These are phyloP conservation scores for Amborella trichopoda DNA, from an alignment of 164 flowering plant genomes.

Conservation along the genomic window DNA sequence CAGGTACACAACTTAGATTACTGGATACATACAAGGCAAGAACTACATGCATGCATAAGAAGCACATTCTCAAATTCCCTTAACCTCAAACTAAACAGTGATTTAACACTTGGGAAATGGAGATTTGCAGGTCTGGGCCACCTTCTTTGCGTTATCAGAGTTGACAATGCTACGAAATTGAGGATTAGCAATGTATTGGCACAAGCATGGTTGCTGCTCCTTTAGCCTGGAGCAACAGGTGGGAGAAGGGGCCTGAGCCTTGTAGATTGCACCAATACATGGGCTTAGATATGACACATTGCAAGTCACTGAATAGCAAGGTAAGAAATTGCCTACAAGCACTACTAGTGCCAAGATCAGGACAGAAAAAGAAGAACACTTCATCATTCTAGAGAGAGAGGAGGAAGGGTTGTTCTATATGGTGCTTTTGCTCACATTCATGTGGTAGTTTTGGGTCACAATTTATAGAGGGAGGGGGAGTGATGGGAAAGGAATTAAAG, in stretches of 20 bases:
- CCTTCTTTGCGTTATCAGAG: slow-evolving; percentile 4
- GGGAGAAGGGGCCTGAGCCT: neutral
- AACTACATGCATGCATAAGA: too few species aligned
- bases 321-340: neutral
- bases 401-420: too few species aligned
- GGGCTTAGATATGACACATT: slow-evolving; percentile 4
- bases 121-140: neutral
- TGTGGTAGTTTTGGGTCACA: too few species aligned
- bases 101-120: slow-evolving; percentile 5
- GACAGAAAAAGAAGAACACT: neutral
- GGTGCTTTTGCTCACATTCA: too few species aligned
- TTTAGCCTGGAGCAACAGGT: slow-evolving; percentile 6
- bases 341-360: neutral
- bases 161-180: neutral
- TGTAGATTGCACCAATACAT: slow-evolving; percentile 1
- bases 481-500: too few species aligned
- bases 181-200: slow-evolving; percentile 7
- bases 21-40: too few species aligned
- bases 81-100: too few species aligned
- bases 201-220: slow-evolving; percentile 9
- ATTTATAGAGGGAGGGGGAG: too few species aligned
- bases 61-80: too few species aligned
- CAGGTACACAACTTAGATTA: too few species aligned
- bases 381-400: too few species aligned
- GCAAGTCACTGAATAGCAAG: neutral